Evolutionary conservation across 352 stramenopile species (phyloP).

Genomic region (Globisporangium camurandrum): DNA sequence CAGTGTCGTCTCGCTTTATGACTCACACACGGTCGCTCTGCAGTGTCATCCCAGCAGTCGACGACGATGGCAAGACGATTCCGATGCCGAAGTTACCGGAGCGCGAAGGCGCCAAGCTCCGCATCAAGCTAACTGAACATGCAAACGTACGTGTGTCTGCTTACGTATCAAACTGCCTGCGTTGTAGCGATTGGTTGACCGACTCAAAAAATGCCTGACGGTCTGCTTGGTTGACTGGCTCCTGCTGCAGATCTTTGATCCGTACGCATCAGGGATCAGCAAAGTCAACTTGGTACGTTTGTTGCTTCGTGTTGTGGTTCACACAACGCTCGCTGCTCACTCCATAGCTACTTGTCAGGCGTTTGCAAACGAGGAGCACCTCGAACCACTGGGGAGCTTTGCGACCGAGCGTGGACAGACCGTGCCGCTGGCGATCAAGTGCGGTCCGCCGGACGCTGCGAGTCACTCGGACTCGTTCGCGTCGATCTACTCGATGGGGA

Average conservation of each 20-base stretch:
- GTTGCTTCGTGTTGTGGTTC: too few relatives aligned
- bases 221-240: too few relatives aligned
- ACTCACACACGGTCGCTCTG: not conserved
- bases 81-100: conserved; percentile 69
- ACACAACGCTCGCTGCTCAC: too few relatives aligned
- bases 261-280: conserved; percentile 59
- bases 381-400: conserved; percentile 74
- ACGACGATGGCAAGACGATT: conserved; percentile 51
- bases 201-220: too few relatives aligned
- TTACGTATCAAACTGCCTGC: conserved; percentile 16
- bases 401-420: conserved; percentile 60
- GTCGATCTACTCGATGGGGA: conserved; percentile 60
- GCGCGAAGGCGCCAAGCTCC: conserved; percentile 53
- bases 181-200: not conserved
- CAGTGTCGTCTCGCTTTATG: not conserved
- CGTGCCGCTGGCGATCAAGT: conserved; percentile 54
- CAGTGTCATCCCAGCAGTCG: conserved; percentile 68
- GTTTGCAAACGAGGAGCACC: conserved; percentile 73
- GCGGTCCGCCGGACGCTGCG: conserved; percentile 45
- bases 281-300: conserved; percentile 53
- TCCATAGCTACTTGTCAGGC: too few relatives aligned
- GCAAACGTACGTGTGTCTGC: conserved; percentile 34
- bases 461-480: conserved; percentile 39
- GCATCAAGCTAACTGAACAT: conserved; percentile 49
- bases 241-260: conserved; percentile 70